Evolutionary conservation across 2,329 filamentous ascomycete genomes (phyloP).

Genomic region (Juglanconis juglandina): DNA sequence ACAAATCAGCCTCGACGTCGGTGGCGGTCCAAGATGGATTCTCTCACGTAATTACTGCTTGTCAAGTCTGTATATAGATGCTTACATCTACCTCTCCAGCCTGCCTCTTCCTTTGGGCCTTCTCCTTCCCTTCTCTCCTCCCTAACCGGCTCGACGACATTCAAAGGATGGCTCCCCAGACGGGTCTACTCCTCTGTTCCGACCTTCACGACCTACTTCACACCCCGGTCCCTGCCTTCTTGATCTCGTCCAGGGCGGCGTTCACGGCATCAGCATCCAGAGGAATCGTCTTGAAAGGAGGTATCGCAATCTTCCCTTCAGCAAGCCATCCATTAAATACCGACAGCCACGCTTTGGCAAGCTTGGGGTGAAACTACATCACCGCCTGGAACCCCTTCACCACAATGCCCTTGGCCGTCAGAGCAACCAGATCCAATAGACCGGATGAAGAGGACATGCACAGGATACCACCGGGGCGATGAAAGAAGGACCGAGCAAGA

Average conservation of each 20-base stretch:
- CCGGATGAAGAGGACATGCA: not conserved
- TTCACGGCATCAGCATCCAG: not conserved
- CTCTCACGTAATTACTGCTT: no score
- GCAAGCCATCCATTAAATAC: not conserved
- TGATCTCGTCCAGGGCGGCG: not conserved
- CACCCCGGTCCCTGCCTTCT: not conserved
- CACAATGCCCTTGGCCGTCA: not conserved
- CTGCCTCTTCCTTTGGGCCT: not conserved
- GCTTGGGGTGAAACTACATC: not conserved
- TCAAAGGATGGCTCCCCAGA: not conserved
- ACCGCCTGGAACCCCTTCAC: not conserved
- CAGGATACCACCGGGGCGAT: not conserved
- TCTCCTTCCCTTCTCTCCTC: not conserved
- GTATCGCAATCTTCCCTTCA: not conserved
- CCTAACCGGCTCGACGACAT: not conserved
- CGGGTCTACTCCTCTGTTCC: not conserved
- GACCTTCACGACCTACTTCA: not conserved
- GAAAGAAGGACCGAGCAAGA: constrained; percentile 6
- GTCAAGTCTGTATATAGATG: not conserved
- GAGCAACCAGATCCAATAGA: not conserved
- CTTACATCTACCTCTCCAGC: no score
- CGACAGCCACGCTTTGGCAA: not conserved
- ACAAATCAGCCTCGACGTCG: no score
- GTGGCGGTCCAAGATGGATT: no score
- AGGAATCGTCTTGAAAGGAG: not conserved